These are phyloP conservation scores for Coniosporium tulheliwenetii DNA, from an alignment of 2,329 filamentous ascomycete genomes.

Conservation along the genomic window DNA sequence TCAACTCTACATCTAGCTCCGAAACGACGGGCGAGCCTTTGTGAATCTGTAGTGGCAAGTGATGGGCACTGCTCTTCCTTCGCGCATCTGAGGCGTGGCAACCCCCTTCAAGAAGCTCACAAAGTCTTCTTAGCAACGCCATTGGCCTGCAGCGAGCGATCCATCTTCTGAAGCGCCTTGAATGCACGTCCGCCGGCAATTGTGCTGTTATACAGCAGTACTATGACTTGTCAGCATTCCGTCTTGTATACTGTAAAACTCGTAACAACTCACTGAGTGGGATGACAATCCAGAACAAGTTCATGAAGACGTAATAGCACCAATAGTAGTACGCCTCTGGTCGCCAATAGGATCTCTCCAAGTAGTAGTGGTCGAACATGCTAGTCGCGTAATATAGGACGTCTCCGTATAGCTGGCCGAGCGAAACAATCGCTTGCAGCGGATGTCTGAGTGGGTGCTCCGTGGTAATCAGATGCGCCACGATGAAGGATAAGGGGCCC, in stretches of 20 bases:
- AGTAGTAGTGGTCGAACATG: constrained; percentile 41
- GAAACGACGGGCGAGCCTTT: too few relatives aligned
- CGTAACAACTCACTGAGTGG: constrained; percentile 32
- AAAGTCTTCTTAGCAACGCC: too few relatives aligned
- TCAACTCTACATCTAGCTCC: too few relatives aligned
- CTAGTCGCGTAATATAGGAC: constrained; percentile 49
- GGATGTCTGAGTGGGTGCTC: constrained; percentile 42
- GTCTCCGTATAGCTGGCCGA: constrained; percentile 50
- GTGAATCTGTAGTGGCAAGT: too few relatives aligned
- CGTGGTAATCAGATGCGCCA: constrained; percentile 37
- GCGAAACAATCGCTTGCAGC: constrained; percentile 42
- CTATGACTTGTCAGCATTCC: constrained; percentile 6
- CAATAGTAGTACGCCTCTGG: constrained; percentile 51
- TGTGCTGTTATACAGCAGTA: constrained; percentile 22
- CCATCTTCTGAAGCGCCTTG: constrained; percentile 14
- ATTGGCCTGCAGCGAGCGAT: constrained; percentile 4
- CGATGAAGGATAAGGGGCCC: constrained; percentile 45
- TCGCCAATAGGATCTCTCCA: constrained; percentile 39
- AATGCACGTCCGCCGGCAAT: constrained; percentile 19
- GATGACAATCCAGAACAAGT: constrained; percentile 50
- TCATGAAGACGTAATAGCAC: constrained; percentile 51
- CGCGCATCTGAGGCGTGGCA: too few relatives aligned
- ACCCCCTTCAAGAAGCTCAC: too few relatives aligned
- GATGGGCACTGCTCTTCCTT: too few relatives aligned
- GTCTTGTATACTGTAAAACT: not conserved